Conservation (phyloP, 2,329 filamentous ascomycete genomes). For the Colletotrichum trifolii region DNA sequence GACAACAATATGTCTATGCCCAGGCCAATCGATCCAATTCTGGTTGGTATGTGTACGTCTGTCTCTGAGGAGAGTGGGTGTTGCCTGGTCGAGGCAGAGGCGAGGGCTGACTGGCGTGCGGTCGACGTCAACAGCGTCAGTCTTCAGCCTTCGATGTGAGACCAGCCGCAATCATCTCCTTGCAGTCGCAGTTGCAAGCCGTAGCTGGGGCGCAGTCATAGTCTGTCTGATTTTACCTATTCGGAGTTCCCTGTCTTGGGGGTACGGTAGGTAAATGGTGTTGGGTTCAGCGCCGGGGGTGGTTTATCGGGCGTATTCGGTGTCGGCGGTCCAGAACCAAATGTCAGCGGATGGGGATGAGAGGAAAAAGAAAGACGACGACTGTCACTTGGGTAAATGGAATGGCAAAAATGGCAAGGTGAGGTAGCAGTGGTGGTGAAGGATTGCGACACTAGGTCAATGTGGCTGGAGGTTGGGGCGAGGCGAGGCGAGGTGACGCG, state of each 20-base stretch:
- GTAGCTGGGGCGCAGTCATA: constrained; percentile 25
- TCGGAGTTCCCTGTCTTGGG: background rate
- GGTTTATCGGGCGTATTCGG: no score
- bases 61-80: background rate
- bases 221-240: constrained; percentile 13
- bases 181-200: constrained; percentile 10
- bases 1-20: background rate
- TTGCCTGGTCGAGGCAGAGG: background rate
- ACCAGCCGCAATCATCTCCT: constrained; percentile 33
- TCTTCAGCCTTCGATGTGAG: constrained; percentile 31
- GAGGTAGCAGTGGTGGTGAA: no score
- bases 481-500: no score
- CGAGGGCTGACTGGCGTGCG: background rate
- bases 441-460: no score
- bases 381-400: no score
- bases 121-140: constrained; percentile 21
- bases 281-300: background rate
- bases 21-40: background rate
- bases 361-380: no score
- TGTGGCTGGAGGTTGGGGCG: no score
- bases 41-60: background rate
- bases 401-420: no score
- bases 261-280: constrained; percentile 1
- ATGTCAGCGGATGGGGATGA: no score
- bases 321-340: no score